Conservation (phyloP, 805 yeast genomes). For the Saccharomycodes ludwigii region DNA sequence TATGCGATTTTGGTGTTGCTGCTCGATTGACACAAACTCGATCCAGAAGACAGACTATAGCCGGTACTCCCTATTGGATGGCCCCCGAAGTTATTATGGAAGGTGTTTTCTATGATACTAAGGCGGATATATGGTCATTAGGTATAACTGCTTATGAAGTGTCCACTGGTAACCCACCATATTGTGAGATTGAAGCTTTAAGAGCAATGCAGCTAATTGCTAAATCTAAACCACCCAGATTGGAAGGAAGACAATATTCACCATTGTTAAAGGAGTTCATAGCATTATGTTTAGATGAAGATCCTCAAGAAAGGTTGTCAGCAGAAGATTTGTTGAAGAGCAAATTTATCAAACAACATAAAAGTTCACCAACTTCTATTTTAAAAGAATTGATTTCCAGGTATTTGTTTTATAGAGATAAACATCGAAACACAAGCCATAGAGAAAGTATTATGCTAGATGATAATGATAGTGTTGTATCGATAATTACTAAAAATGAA, state of each 20-base stretch:
- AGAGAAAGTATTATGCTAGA: conserved; percentile 35
- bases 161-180: conserved; percentile 96
- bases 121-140: conserved; percentile 95
- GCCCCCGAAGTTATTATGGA: conserved; percentile 97
- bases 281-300: conserved; percentile 87
- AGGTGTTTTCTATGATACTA: conserved; percentile 75
- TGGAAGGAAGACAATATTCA: conserved; percentile 82
- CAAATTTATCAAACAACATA: conserved; percentile 55
- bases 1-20: conserved; percentile 98
- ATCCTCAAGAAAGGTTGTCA: conserved; percentile 73
- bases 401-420: conserved; percentile 68
- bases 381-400: conserved; percentile 66
- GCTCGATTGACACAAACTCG: conserved; percentile 73
- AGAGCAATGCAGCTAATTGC: conserved; percentile 92
- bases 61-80: conserved; percentile 98
- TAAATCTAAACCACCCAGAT: conserved; percentile 84
- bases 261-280: conserved; percentile 70
- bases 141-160: conserved; percentile 92
- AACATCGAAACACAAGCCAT: conserved; percentile 34
- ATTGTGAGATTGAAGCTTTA: conserved; percentile 87
- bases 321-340: conserved; percentile 78
- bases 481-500: conserved; percentile 17
- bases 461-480: conserved; percentile 32
- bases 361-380: conserved; percentile 42
- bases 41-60: conserved; percentile 83